Evolutionary conservation across 2,329 filamentous ascomycete species (phyloP), one percentile per base, ranked within the genome.

Genomic region (Penicillium paneum): DNA sequence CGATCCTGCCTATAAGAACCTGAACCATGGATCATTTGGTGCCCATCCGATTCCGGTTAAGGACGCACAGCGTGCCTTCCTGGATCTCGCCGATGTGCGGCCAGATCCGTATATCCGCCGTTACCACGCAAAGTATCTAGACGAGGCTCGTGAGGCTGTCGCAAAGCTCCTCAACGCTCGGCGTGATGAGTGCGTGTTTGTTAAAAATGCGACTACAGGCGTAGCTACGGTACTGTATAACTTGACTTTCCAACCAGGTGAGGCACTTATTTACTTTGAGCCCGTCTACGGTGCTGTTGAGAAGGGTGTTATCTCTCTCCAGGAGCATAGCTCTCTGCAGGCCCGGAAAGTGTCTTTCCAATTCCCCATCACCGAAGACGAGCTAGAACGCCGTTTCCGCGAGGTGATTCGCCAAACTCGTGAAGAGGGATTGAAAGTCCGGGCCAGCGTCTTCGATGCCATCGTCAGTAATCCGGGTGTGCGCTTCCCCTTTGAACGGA

Each of bases 11-110:
- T 91, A 84, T 70, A 79, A 78, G 48, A 91, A 91, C 67, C 75
- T 95, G 49, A 95, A 95, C 70, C 88, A 95, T 67, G 90, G 90
- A 45, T 95, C 91, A 0, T 96, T 90, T 68, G 92, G 92, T 32
- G 86, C 87, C 2, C 85, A 87, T 64, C 91, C 92, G 3, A 76
- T 74, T 10, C 68, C 74, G 19, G 79, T 97, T 55, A 82, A 80
- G 15, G 72, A 80, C 13, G 79, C 79, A 46, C 79, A 87, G 19
- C 84, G 81, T 15, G 66, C 77, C n/a, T 88, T 87, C 65, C 87
- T 92, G 67, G 82, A 87, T 57, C 74, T 78, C 4, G 76, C 79
- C 34, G 91, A 96, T 75, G 76, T 81, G 1, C 78, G 77, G 0
- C 90, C 91, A 0, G 92, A 97, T 73, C 71, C 75, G 7, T 96